Base-by-base conservation (phyloP, 306 rosid genomes). In the Casuarina equisetifolia region DNA sequence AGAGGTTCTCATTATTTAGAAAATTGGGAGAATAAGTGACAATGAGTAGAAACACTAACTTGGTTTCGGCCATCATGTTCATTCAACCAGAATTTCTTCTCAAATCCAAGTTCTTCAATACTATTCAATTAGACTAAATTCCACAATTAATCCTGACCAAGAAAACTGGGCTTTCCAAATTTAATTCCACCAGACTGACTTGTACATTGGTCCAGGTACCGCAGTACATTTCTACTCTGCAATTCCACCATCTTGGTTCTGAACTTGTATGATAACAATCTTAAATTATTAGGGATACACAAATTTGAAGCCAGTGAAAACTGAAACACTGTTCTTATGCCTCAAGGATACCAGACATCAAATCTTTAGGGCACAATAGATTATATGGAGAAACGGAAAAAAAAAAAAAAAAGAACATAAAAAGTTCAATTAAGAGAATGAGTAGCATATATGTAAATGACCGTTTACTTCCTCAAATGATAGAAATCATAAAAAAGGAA, bases 141-240 rank as follows among this genome's bases (percentile, higher is more conserved):
- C n/a, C 69, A 44, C 46, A 63, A 16, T 15, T 63, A 3, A 63
- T 38, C 69, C 69, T 8, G 20, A 63, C 19, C 0, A 39, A 63
- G 4, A 63, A 63, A 63, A 63, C 7, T 57, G 63, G 19, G 61
- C 61, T 15, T 36, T 62, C 69, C 69, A 62, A 61, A 62, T 62
- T 62, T 17, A 57, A 57, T 57, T 57, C 39, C 25, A 4, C 19
- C 39, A 57, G 39, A 57, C 25, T 25, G 36, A 57, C 19, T 3
- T 3, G 32, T 63, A 63, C 13, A 63, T 63, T 63, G 36, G 46
- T 39, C 16, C 69, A 38, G 46, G 69, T 16, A 63, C n/a, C 13
- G 38, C 46, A 63, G 38, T 63, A 13, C 46, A 38, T 63, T 63
- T 20, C 43, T 5, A 63, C 19, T 15, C 19, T 63, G 69, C 69